Evolutionary conservation across 2,329 filamentous ascomycete species (phyloP).

Genomic region (Botrytis paeoniae): DNA sequence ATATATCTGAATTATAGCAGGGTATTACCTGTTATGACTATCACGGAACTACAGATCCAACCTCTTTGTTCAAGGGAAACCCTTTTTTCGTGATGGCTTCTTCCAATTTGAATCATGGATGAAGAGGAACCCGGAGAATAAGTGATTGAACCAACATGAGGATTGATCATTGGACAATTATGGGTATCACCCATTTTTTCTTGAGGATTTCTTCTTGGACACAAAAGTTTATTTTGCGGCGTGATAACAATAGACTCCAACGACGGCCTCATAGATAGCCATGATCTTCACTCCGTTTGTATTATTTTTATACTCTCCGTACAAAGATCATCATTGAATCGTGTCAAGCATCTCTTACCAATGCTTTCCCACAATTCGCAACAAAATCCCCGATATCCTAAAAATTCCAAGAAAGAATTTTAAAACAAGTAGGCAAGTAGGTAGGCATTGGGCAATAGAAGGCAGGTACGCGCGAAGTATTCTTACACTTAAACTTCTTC

Average conservation of each 20-base stretch:
- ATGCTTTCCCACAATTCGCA: constrained; percentile 16
- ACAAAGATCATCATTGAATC: neutral
- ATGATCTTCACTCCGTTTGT: neutral
- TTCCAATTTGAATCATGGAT: neutral
- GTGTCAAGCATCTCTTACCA: constrained; percentile 7
- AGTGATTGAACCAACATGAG: neutral
- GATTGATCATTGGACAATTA: neutral
- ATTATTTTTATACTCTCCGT: neutral
- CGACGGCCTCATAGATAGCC: constrained; percentile 1
- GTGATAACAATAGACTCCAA: constrained; percentile 1
- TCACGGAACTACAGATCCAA: neutral
- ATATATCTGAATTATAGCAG: constrained; percentile 8
- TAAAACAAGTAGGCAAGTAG: neutral
- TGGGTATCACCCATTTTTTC: neutral
- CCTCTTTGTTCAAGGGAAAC: neutral
- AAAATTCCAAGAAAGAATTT: neutral
- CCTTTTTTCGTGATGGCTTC: neutral
- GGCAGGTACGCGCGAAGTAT: constrained; percentile 13
- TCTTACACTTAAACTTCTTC: neutral
- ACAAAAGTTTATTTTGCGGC: neutral
- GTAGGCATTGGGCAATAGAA: neutral
- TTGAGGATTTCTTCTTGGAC: neutral
- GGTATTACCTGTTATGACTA: neutral
- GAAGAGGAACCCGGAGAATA: neutral
- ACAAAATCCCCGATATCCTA: constrained; percentile 15